Evolutionary conservation across 129 eudicot genomes (phyloP).

Genomic region (Scalesia atractyloides): DNA sequence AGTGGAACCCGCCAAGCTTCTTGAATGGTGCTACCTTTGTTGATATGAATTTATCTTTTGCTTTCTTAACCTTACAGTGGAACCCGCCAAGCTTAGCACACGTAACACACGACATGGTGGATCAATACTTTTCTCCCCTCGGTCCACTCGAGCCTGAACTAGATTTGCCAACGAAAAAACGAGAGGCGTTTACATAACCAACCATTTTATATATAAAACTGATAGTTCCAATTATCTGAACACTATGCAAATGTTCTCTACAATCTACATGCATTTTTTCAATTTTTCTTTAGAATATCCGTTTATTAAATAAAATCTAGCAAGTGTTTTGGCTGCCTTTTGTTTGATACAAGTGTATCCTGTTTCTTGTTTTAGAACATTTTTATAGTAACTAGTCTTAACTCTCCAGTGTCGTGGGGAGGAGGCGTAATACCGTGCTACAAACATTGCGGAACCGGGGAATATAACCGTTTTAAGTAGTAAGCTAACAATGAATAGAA

Average conservation of each 20-base stretch:
- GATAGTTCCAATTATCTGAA: background rate
- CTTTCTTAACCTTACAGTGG: slow-evolving; percentile 56
- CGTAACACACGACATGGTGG: slow-evolving; percentile 79
- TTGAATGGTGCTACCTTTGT: background rate
- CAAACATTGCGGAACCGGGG: too few relatives aligned
- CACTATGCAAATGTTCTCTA: background rate
- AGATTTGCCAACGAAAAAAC: slow-evolving; percentile 49
- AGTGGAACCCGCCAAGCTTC: slow-evolving; percentile 96
- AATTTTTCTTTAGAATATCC: background rate
- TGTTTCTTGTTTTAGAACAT: too few relatives aligned
- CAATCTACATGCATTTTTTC: slow-evolving; percentile 17
- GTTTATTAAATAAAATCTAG: background rate
- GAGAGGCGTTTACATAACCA: slow-evolving; percentile 52
- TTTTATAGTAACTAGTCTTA: too few relatives aligned
- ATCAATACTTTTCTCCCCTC: slow-evolving; percentile 64
- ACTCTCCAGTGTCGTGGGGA: too few relatives aligned
- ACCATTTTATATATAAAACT: background rate
- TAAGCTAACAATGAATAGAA: too few relatives aligned
- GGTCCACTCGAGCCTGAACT: slow-evolving; percentile 64
- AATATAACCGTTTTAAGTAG: too few relatives aligned
- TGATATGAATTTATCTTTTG: background rate
- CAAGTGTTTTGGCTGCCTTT: too few relatives aligned
- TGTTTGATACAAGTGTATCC: too few relatives aligned
- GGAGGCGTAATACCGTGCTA: too few relatives aligned
- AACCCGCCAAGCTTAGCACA: slow-evolving; percentile 80